Base-by-base conservation (phyloP, 2,329 filamentous ascomycete species). In the Parascedosporium putredinis region DNA sequence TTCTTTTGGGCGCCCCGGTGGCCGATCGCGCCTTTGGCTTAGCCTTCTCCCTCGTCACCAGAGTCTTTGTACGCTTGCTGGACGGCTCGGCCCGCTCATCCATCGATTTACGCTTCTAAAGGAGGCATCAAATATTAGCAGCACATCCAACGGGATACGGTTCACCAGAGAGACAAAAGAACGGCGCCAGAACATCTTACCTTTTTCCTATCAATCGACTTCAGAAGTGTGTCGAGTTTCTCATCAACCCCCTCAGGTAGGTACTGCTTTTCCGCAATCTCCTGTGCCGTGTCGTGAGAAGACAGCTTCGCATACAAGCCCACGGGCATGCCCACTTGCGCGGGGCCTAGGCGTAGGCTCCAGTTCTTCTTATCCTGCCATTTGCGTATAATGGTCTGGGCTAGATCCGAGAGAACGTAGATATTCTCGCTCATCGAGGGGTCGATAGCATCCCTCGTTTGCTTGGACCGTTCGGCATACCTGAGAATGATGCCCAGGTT, bases 401-500 rank as follows among this genome's bases (percentile, higher is more conserved):
- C 81, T 8, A 98, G 76, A 64, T 98, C 93, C 47, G 88, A 90
- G 33, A 98, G 68, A 5, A 90, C 81, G 62, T 96, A 95, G 1
- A 98, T 74, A 54, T 83, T 81, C 51, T 89, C 81, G 57, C 84
- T 87, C 52, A 76, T 73, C 1, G 75, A 69, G 0, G 80, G 76
- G 22, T 78, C 75, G 53, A 97, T 80, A 10, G 79, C 86, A 63
- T 98, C 93, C 38, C 80, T 77, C 8, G 90, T 86, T 64, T 91
- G 86, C 72, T 98, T 98, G 50, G 95, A 84, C 8, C 89, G 82
- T 66, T 97, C 90, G 10, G 89, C 89, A 54, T 96, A 86, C 64
- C 93, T 88, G 70, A 86, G 93, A 36, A 98, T 89, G 53, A 95
- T 72, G 0, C 86, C 85, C 14, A 97, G 74, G 58, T 96, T 98